A percentile compares a stretch with the other conserved stretches of the same genome.
These are phyloP conservation scores for Corymbia maculata DNA, from an alignment of 345 rosid species.

Conservation along the genomic window DNA sequence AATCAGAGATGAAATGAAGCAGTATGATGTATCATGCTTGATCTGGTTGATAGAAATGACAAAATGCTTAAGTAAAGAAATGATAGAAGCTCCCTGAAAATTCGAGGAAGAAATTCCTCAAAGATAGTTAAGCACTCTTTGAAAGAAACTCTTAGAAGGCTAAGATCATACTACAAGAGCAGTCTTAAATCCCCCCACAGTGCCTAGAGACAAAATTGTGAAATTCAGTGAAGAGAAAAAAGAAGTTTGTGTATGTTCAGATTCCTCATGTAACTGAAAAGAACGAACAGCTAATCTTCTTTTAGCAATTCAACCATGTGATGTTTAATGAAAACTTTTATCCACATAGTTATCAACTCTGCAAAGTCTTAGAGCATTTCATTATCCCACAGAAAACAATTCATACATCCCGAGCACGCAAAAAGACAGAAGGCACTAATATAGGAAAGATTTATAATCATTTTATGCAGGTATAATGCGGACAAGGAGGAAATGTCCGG, in stretches of 20 bases:
- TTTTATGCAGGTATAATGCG: not conserved
- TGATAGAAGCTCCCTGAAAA: not conserved
- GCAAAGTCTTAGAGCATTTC: not conserved
- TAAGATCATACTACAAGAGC: not conserved
- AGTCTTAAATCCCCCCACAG: not conserved
- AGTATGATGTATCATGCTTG: not conserved
- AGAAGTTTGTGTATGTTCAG: not conserved
- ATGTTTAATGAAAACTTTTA: not conserved
- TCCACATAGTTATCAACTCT: not conserved
- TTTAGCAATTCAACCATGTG: not conserved
- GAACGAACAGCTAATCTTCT: not conserved
- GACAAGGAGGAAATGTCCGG: not conserved
- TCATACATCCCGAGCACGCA: not conserved
- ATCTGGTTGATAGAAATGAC: not conserved
- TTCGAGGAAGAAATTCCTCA: not conserved
- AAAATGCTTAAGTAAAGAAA: not conserved
- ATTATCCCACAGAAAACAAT: not conserved
- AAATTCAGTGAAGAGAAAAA: not conserved
- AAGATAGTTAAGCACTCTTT: not conserved
- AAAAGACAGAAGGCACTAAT: not conserved
- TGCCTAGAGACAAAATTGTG: not conserved
- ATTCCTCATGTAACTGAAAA: not conserved
- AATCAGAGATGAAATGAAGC: not conserved
- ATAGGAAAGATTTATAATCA: not conserved
- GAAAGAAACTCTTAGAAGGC: not conserved